Percentiles rank a stretch among this genome's conserved stretches.
These are phyloP conservation scores for Kuraishia molischiana DNA, from an alignment of 805 yeast genomes.

Conservation along the genomic window DNA sequence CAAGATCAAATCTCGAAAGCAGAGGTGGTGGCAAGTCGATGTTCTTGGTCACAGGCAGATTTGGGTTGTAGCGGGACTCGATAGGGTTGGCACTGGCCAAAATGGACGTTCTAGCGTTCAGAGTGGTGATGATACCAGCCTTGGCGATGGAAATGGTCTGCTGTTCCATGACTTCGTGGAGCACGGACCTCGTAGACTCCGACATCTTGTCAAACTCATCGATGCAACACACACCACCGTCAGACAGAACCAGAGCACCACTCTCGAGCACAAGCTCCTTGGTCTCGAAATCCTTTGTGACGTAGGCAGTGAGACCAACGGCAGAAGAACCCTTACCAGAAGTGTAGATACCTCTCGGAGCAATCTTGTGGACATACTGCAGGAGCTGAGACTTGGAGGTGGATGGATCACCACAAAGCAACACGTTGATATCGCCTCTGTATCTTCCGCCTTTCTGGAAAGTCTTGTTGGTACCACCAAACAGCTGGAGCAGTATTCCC, in stretches of 20 bases:
- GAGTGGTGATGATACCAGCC: conserved; percentile 95
- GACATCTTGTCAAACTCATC: conserved; percentile 98
- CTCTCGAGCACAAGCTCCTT: conserved; percentile 88
- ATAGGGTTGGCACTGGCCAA: conserved; percentile 97
- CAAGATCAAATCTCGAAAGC: conserved; percentile 89
- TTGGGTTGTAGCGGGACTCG: conserved; percentile 91
- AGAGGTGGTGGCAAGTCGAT: conserved; percentile 96
- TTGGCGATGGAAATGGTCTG: conserved; percentile 97
- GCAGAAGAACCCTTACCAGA: conserved; percentile 99
- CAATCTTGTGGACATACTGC: conserved; percentile 93
- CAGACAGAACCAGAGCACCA: conserved; percentile 94
- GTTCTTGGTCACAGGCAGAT: conserved; percentile 87
- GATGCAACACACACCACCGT: conserved; percentile 97
- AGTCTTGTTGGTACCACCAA: conserved; percentile 91
- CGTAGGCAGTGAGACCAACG: conserved; percentile 95
- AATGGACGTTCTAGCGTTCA: conserved; percentile 93
- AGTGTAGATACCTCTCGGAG: conserved; percentile 96
- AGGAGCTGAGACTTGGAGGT: conserved; percentile 92
- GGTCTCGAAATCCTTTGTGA: conserved; percentile 90
- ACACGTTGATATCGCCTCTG: conserved; percentile 89
- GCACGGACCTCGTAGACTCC: conserved; percentile 86
- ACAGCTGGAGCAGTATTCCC: conserved; percentile 84
- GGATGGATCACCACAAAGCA: conserved; percentile 97
- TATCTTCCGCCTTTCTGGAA: conserved; percentile 88
- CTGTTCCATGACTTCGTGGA: conserved; percentile 99